Evolutionary conservation across 2,329 filamentous ascomycete genomes (phyloP), one percentile per base, ranked within the genome.

Genomic region (Thelonectria olida): DNA sequence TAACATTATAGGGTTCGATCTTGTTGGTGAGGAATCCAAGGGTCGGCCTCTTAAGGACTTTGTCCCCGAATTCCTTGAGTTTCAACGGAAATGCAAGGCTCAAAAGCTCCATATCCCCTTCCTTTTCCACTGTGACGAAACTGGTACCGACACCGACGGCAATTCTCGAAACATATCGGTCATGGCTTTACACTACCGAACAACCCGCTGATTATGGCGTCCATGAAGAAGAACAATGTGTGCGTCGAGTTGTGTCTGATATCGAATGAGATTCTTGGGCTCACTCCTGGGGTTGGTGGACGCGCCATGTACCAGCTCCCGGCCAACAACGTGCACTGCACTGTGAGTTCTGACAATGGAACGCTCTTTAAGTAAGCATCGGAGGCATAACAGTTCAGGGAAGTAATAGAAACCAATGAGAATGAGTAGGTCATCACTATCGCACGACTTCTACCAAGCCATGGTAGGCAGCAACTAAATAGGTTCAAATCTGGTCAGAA

Each of bases 181-280:
- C 91, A 93, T 69, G 90, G 90, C 1, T 92, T 90, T 67, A 87
- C 90, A 0, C 78, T 93, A 4, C 80, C 89, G 13, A 85, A 87
- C 58, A 90, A 92, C 71, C 88, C 88, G 0, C 78, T 85, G 36
- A 78, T 92, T n/a, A 85, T 92, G 76, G 79, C 88, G 64, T 78
- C 84, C 50, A 91, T 92, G 84, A 88, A 85, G 74, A 76, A 81
- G 59, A 79, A 80, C n/a, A 80, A 82, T 9, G 85, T 93, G 28
- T 92, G 90, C 66, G 81, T 93, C n/a, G 91, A 93, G 77, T 79
- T 91, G 1, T 93, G 91, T 67, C 91, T 90, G 0, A 92, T 92
- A 50, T 92, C 90, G 1, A 93, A 93, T 70, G 91, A 93, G 79
- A 80, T 93, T 0, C 78, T 93, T 17, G 90, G 91, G 31, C 81